These are phyloP conservation scores for Apiotrichum siamense DNA, from an alignment of 1,284 basidiomycete species.

Conservation along the genomic window DNA sequence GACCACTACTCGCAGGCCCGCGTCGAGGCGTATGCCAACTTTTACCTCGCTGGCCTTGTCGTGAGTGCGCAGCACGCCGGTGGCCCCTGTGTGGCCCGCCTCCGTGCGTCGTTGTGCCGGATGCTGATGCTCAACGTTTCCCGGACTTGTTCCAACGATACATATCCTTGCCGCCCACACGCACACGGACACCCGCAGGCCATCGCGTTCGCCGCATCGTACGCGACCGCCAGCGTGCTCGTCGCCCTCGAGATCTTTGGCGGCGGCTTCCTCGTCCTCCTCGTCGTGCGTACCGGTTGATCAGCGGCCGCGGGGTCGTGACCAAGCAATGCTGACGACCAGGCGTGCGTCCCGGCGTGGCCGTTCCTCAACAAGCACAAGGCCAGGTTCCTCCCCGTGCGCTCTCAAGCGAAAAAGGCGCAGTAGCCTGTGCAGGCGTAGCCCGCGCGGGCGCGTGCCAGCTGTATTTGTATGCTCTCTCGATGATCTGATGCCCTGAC, in stretches of 20 bases:
- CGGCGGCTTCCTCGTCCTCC: slow-evolving; percentile 26
- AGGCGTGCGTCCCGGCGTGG: slow-evolving; percentile 37
- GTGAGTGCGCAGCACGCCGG: slow-evolving; percentile 17
- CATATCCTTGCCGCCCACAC: not conserved
- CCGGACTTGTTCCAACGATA: too few species aligned
- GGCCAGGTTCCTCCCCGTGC: slow-evolving; percentile 34
- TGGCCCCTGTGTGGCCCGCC: not conserved
- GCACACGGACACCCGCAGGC: slow-evolving; percentile 12
- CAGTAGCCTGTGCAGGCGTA: not conserved
- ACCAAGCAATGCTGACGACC: not conserved
- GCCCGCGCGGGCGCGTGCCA: not conserved
- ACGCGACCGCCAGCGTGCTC: slow-evolving; percentile 27
- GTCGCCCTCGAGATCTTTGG: slow-evolving; percentile 34
- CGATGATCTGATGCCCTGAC: too few species aligned
- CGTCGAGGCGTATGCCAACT: slow-evolving; percentile 30
- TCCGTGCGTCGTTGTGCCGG: not conserved
- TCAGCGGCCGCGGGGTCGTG: too few species aligned
- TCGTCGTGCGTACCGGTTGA: slow-evolving; percentile 35
- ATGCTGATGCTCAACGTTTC: not conserved
- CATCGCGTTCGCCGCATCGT: slow-evolving; percentile 31
- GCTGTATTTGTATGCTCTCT: not conserved
- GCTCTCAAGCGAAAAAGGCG: slow-evolving; percentile 2
- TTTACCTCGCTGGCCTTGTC: slow-evolving; percentile 31
- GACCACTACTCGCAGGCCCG: slow-evolving; percentile 36
- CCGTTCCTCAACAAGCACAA: slow-evolving; percentile 34